Percentiles rank a stretch among this genome's conserved stretches.
Evolutionary conservation across 768 basidiomycete genomes (phyloP).

Genomic region (Vishniacozyma victoriae): DNA sequence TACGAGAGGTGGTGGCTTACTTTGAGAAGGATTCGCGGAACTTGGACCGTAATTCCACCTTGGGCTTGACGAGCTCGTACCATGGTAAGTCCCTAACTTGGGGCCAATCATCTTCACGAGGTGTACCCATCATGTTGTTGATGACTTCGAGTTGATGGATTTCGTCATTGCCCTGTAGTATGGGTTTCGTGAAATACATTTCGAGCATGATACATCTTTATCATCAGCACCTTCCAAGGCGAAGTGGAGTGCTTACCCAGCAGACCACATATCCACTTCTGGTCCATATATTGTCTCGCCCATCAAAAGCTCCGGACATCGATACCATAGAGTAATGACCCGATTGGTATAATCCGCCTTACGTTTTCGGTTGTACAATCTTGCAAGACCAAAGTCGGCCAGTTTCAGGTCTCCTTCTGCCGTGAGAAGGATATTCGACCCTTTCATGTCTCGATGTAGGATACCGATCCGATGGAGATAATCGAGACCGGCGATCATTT

Average conservation of each 20-base stretch:
- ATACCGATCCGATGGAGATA: slow-evolving; percentile 95
- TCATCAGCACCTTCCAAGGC: neutral
- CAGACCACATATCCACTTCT: slow-evolving; percentile 99
- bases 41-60: slow-evolving; percentile 62
- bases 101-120: slow-evolving; percentile 71
- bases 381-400: slow-evolving; percentile 92
- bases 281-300: slow-evolving; percentile 95
- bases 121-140: slow-evolving; percentile 85
- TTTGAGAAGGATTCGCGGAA: slow-evolving; percentile 81
- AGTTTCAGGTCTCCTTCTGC: slow-evolving; percentile 88
- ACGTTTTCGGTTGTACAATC: slow-evolving; percentile 88
- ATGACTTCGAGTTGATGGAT: slow-evolving; percentile 94
- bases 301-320: slow-evolving; percentile 88
- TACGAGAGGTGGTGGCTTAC: slow-evolving; percentile 50
- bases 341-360: slow-evolving; percentile 96
- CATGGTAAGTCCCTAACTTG: slow-evolving; percentile 78
- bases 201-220: slow-evolving; percentile 96
- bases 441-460: slow-evolving; percentile 97
- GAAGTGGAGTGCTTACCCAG: slow-evolving; percentile 60
- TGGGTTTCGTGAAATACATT: slow-evolving; percentile 85
- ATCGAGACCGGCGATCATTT: slow-evolving; percentile 90
- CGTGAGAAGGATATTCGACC: slow-evolving; percentile 93
- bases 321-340: slow-evolving; percentile 97
- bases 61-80: slow-evolving; percentile 97
- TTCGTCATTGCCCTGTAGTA: slow-evolving; percentile 98